Percentiles rank a stretch among this genome's conserved stretches.
Conservation (phyloP, 805 yeast species). For the Kluyveromyces aestuarii region DNA sequence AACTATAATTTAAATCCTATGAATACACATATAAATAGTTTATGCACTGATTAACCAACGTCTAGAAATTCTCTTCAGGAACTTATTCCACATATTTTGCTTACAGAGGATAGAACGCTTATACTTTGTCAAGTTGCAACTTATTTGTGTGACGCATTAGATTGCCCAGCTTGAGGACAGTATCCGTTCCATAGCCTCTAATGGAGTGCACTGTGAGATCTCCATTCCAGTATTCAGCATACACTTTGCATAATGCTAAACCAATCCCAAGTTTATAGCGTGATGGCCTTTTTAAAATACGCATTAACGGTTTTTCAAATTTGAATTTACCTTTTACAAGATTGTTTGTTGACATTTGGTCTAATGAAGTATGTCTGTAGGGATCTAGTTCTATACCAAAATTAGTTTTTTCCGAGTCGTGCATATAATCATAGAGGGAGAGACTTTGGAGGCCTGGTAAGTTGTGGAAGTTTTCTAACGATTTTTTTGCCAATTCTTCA, state of each 20-base stretch:
- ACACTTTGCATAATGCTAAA: conserved; percentile 84
- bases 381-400: conserved; percentile 10
- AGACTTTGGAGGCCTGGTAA: conserved; percentile 51
- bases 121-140: conserved; percentile 66
- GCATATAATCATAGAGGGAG: conserved; percentile 24
- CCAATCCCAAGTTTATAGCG: conserved; percentile 78
- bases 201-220: conserved; percentile 71
- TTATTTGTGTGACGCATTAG: conserved; percentile 60
- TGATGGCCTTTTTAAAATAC: conserved; percentile 63
- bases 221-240: conserved; percentile 97
- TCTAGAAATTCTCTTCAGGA: too few relatives aligned
- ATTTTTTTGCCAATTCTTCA: conserved; percentile 47
- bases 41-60: too few relatives aligned
- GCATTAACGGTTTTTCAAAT: conserved; percentile 42
- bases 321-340: conserved; percentile 16
- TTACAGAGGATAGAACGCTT: background rate
- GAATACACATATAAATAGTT: too few relatives aligned
- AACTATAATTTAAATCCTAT: too few relatives aligned
- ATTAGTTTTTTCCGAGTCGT: conserved; percentile 5
- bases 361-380: conserved; percentile 32
- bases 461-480: conserved; percentile 57
- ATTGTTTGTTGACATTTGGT: conserved; percentile 25
- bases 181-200: conserved; percentile 90
- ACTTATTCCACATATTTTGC: too few relatives aligned
- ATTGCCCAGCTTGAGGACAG: conserved; percentile 68